Conservation (phyloP, 1,139 yeast species). For the Hemisphaericaspora subhashii region DNA sequence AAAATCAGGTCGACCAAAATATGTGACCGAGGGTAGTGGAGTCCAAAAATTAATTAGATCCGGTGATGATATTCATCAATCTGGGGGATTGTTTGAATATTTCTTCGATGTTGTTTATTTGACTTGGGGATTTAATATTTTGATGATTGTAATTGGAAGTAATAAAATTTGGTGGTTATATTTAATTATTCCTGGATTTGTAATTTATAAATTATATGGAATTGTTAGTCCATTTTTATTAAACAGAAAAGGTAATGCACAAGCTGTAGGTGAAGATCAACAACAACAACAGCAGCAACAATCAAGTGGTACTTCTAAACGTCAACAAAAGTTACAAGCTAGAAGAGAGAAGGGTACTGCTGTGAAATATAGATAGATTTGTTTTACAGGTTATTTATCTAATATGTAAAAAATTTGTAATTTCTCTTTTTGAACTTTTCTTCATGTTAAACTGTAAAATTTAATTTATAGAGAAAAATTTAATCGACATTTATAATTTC, state of each 20-base stretch:
- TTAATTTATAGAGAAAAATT: neutral
- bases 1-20: conserved; percentile 64
- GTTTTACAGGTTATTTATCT: conserved; percentile 4
- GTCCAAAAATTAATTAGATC: conserved; percentile 40
- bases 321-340: conserved; percentile 50
- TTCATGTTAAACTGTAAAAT: too few relatives aligned
- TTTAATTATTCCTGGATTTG: conserved; percentile 49
- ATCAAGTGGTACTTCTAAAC: conserved; percentile 36
- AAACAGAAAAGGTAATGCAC: conserved; percentile 14
- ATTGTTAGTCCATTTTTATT: conserved; percentile 23
- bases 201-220: conserved; percentile 49
- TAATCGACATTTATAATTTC: neutral
- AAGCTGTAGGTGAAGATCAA: conserved; percentile 9
- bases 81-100: conserved; percentile 69
- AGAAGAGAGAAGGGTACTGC: conserved; percentile 39
- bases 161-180: conserved; percentile 65
- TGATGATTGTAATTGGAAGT: conserved; percentile 56
- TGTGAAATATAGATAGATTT: conserved; percentile 25
- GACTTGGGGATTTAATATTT: conserved; percentile 60
- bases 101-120: conserved; percentile 73
- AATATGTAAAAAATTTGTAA: conserved; percentile 3
- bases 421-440: too few relatives aligned
- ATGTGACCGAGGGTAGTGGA: conserved; percentile 34
- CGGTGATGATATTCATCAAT: conserved; percentile 66
- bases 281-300: neutral